Percentiles rank a stretch among this genome's conserved stretches.
Conservation (phyloP, 192 early-diverging fungal genomes). For the Rhizoclosmatium globosum region DNA sequence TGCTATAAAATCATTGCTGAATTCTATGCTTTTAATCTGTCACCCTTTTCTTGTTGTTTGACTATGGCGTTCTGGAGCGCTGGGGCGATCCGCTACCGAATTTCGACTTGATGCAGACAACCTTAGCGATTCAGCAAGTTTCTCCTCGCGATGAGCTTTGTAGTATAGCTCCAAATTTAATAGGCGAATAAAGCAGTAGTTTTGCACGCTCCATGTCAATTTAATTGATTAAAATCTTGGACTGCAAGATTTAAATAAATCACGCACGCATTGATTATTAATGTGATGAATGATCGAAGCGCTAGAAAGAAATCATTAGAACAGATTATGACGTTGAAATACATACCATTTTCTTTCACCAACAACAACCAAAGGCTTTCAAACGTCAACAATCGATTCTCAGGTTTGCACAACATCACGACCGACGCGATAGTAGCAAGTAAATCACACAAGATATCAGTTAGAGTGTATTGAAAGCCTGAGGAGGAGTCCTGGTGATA, state of each 20-base stretch:
- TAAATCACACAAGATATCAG: constrained; percentile 11
- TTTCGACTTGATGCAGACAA: too few species aligned
- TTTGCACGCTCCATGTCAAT: not conserved
- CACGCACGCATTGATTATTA: not conserved
- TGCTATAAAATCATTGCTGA: too few species aligned
- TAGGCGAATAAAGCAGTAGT: constrained; percentile 1
- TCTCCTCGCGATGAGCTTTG: not conserved
- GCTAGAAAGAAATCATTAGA: not conserved
- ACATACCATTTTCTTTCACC: constrained; percentile 10
- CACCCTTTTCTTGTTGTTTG: too few species aligned
- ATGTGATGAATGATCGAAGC: not conserved
- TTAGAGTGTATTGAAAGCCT: constrained; percentile 7
- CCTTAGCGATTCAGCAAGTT: not conserved
- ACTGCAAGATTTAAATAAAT: not conserved
- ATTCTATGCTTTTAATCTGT: too few species aligned
- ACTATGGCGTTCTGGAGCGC: too few species aligned
- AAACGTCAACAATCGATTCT: not conserved
- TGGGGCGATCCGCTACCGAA: too few species aligned
- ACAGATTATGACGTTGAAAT: not conserved
- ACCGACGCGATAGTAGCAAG: not conserved
- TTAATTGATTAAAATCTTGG: not conserved
- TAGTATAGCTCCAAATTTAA: not conserved
- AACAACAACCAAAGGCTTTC: not conserved
- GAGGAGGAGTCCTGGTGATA: not conserved
- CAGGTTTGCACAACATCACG: not conserved